A percentile compares a stretch with the other conserved stretches of the same genome.
Conservation (phyloP, 306 rosid species). For the Abrus pulchellus region DNA sequence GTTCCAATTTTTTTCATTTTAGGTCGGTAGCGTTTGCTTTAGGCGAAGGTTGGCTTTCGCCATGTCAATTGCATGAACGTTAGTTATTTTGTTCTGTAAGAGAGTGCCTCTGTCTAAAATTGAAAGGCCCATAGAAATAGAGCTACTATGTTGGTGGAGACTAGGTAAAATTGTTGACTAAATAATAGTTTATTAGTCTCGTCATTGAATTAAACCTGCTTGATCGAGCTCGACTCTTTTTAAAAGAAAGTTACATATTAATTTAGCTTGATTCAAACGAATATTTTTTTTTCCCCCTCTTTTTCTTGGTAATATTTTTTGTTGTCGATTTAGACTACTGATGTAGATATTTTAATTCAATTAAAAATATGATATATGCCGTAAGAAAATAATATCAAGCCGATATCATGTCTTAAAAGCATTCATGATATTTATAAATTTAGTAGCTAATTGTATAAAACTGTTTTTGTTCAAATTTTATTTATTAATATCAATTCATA, state of each 20-base stretch:
- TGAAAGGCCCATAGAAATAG: too few species aligned
- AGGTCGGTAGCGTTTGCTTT: slow-evolving; percentile 43
- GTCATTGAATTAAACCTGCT: too few species aligned
- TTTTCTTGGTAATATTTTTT: neutral
- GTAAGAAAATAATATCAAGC: neutral
- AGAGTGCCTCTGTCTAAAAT: neutral
- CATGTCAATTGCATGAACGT: slow-evolving; percentile 19
- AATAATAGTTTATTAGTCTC: too few species aligned
- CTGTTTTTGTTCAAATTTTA: neutral
- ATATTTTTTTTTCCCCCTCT: too few species aligned
- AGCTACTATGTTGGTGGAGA: too few species aligned
- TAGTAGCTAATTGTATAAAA: neutral
- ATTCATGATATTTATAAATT: neutral
- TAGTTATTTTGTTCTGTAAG: neutral
- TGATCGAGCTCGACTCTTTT: too few species aligned
- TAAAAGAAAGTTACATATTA: too few species aligned
- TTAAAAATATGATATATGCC: neutral
- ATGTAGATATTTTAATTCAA: neutral
- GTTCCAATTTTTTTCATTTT: slow-evolving; percentile 14
- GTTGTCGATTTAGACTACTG: too few species aligned
- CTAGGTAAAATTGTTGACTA: too few species aligned
- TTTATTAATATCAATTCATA: neutral
- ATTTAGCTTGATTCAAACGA: too few species aligned
- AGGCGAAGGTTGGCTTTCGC: slow-evolving; percentile 48
- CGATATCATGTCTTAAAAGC: neutral